Base-by-base conservation (phyloP, 2,329 filamentous ascomycete genomes). In the Acephala macrosclerotiorum region DNA sequence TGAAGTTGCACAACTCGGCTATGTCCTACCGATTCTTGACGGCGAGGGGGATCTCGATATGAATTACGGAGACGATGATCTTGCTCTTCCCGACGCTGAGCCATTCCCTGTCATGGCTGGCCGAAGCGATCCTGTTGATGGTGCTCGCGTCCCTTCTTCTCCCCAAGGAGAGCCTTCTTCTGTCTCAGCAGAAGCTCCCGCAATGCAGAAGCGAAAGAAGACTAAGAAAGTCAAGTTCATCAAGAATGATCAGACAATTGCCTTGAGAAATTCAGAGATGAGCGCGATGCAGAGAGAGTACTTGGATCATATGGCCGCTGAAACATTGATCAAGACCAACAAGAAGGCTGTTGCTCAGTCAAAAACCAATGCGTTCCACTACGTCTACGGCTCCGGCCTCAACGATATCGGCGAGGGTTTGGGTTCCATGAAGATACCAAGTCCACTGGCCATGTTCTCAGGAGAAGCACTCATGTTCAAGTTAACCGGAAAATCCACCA, bases 331-430 rank as follows among this genome's bases (percentile, higher is more conserved):
- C 22, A 89, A 86, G 69, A 70, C 77, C 78, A 64, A 58, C 6
- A 78, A 81, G 38, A 81, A 79, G 57, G 72, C 78, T 16, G 69
- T 76, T 14, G 75, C 77, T 0, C 78, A 84, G 49, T 86, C 88
- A 1, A 91, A 86, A 77, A 87, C 84, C 73, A 90, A 90, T 65
- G 89, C 89, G 0, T 82, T 83, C 12, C 82, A 84, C 71, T 91
- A 86, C 80, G 82, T 91, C 3, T 82, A 85, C 66, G 86, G 85
- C 5, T 74, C 79, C 57, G 87, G 88, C 7, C 79, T 90, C 55
- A 86, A 84, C 49, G 81, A 81, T 49, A 80, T 89, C 8, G 86
- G 85, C 12, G 63, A 76, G 6, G 80, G 79, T 2, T 69, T 85
- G 14, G 81, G 81, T 6, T 73, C 77, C 12, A 75, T 77, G 9